These are phyloP conservation scores for Croton laevigatus DNA, from an alignment of 441 rosid genomes.

Conservation along the genomic window DNA sequence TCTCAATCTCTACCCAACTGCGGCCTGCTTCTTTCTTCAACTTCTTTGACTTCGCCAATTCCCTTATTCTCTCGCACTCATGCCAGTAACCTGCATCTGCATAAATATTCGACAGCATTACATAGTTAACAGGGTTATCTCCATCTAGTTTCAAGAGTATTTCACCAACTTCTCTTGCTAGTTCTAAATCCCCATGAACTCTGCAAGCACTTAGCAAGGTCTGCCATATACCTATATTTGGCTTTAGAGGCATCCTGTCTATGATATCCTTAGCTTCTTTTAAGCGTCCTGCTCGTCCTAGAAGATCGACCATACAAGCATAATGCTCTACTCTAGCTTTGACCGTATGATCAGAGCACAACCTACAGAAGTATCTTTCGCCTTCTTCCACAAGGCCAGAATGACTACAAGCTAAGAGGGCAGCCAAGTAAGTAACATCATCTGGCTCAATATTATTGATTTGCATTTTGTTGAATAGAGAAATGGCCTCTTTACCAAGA, in stretches of 20 bases:
- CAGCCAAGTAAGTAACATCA: conserved; percentile 71
- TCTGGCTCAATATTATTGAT: conserved; percentile 56
- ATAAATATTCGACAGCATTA: conserved; percentile 78
- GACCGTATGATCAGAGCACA: conserved; percentile 36
- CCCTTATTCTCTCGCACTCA: conserved; percentile 54
- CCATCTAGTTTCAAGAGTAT: conserved; percentile 55
- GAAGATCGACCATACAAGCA: conserved; percentile 81
- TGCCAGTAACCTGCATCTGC: conserved; percentile 74
- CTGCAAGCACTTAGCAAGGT: conserved; percentile 82
- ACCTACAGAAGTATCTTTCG: conserved; percentile 46
- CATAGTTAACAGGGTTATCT: conserved; percentile 67
- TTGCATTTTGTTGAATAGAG: conserved; percentile 52
- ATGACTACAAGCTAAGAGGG: conserved; percentile 86
- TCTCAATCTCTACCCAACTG: conserved; percentile 83
- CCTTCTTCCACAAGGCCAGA: conserved; percentile 70
- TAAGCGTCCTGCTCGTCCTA: conserved; percentile 73
- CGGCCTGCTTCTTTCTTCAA: conserved; percentile 72
- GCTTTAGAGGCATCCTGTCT: conserved; percentile 59
- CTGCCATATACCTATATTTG: conserved; percentile 84
- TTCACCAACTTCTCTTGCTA: conserved; percentile 69
- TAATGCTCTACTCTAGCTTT: conserved; percentile 74
- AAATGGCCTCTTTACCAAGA: conserved; percentile 59
- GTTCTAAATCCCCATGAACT: conserved; percentile 58
- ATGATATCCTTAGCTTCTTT: conserved; percentile 67
- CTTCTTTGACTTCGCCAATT: conserved; percentile 43